Conservation (phyloP, 345 rosid species). For the Cochlearia excelsa region DNA sequence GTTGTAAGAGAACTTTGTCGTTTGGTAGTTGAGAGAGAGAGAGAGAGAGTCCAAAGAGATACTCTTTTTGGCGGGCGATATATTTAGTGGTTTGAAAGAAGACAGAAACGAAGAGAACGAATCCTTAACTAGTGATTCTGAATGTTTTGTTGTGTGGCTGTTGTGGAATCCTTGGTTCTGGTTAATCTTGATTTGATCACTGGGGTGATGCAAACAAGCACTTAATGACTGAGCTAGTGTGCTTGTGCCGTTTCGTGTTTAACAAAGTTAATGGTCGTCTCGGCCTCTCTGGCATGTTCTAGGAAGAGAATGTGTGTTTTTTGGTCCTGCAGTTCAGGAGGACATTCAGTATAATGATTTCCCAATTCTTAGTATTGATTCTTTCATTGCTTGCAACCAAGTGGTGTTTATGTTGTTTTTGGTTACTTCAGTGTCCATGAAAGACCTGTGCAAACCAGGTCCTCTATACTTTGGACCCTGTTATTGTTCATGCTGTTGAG, state of each 20-base stretch:
- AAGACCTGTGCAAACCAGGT: conserved; percentile 7
- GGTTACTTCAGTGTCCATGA: conserved; percentile 17
- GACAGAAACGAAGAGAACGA: conserved; percentile 3
- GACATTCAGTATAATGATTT: too few relatives aligned
- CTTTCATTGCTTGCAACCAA: not conserved
- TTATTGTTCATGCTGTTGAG: conserved; percentile 16
- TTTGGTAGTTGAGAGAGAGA: conserved; percentile 11
- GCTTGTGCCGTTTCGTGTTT: conserved; percentile 9
- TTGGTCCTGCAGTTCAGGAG: not conserved
- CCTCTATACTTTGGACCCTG: not conserved
- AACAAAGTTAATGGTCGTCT: not conserved
- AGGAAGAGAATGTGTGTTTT: conserved; percentile 7
- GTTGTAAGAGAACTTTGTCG: conserved; percentile 17
- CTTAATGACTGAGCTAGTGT: not conserved
- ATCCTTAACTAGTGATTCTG: conserved; percentile 4
- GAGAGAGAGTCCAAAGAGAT: not conserved
- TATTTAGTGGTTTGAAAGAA: not conserved
- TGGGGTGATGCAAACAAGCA: not conserved
- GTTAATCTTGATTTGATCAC: not conserved
- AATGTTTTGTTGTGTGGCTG: not conserved
- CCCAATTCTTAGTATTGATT: too few relatives aligned
- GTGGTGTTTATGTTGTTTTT: conserved; percentile 9
- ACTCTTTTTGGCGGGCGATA: conserved; percentile 10
- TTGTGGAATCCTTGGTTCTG: too few relatives aligned
- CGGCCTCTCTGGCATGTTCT: conserved; percentile 8